phyloP scores from a whole-genome alignment of 2,329 filamentous ascomycete genomes.

The Didymella glomerata region DNA sequence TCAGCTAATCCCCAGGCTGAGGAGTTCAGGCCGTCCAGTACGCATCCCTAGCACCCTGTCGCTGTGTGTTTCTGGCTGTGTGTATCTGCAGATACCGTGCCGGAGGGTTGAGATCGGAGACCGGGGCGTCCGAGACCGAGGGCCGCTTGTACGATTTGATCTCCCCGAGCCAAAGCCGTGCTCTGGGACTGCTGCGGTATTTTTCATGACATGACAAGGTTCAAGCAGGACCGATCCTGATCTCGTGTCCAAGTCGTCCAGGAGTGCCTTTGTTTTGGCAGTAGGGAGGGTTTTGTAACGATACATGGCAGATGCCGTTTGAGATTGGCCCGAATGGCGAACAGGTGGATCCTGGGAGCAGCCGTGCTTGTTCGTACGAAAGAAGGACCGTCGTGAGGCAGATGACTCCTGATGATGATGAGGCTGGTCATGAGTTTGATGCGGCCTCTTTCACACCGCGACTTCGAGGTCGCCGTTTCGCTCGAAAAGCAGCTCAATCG shows the following conservation, averaged over 20 bases:
- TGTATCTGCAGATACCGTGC: background rate
- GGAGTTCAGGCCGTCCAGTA: slow-evolving; percentile 8
- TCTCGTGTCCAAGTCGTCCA: slow-evolving; percentile 9
- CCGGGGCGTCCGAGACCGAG: slow-evolving; percentile 15
- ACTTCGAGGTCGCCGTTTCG: background rate
- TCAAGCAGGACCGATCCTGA: slow-evolving; percentile 11
- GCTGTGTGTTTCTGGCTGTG: background rate
- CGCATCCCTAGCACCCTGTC: background rate
- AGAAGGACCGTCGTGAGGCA: slow-evolving; percentile 9
- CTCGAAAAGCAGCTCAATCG: slow-evolving; percentile 1
- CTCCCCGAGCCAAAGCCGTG: slow-evolving; percentile 20
- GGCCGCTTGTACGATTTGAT: slow-evolving; percentile 6
- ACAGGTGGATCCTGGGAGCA: slow-evolving; percentile 11
- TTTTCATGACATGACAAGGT: slow-evolving; percentile 12
- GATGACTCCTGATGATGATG: slow-evolving; percentile 12
- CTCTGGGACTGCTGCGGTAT: slow-evolving; percentile 10
- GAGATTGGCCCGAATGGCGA: background rate
- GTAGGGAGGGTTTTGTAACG: slow-evolving; percentile 20
- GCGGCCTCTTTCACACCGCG: background rate
- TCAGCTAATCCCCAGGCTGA: background rate
- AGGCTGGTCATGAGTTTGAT: background rate
- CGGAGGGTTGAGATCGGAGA: slow-evolving; percentile 1
- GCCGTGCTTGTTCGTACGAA: slow-evolving; percentile 9
- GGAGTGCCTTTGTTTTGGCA: background rate
- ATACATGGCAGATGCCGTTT: slow-evolving; percentile 7